Evolutionary conservation across 2,329 filamentous ascomycete genomes (phyloP).

Genomic region (Monilinia aucupariae): DNA sequence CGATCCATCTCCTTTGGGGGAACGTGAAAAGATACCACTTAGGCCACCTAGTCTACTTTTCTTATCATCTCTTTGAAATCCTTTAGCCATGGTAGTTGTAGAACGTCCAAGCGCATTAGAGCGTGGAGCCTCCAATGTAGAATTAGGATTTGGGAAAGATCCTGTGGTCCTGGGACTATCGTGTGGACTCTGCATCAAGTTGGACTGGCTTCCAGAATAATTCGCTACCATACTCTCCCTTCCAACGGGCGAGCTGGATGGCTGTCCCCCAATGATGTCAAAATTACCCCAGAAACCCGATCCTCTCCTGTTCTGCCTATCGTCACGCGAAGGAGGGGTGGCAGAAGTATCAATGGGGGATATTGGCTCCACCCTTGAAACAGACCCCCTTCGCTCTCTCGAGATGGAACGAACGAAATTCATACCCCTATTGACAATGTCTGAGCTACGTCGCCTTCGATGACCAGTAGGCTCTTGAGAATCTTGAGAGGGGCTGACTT

Average conservation of each 20-base stretch:
- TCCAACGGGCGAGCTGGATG: not conserved
- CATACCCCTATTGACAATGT: constrained; percentile 49
- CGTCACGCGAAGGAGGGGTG: constrained; percentile 12
- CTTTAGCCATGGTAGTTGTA: constrained; percentile 5
- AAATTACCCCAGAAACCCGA: constrained; percentile 36
- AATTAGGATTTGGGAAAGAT: not conserved
- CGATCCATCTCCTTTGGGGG: not conserved
- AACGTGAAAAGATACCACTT: constrained; percentile 10
- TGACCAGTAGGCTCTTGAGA: not conserved
- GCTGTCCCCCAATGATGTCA: not conserved
- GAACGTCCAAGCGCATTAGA: not conserved
- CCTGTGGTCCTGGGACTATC: not conserved
- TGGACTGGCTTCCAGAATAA: constrained; percentile 30
- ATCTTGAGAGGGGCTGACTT: constrained; percentile 33
- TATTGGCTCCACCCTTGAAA: constrained; percentile 15
- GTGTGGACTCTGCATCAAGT: constrained; percentile 19
- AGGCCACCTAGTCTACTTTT: not conserved
- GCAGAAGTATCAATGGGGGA: not conserved
- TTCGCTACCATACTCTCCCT: constrained; percentile 34
- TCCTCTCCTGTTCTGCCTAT: constrained; percentile 38
- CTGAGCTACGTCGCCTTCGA: constrained; percentile 36
- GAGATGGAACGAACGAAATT: constrained; percentile 36
- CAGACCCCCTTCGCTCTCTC: constrained; percentile 27
- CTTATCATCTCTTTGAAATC: constrained; percentile 2
- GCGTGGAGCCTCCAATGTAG: not conserved